These are phyloP conservation scores for Leonotis leonurus DNA, from an alignment of 257 asterid genomes.

Conservation along the genomic window DNA sequence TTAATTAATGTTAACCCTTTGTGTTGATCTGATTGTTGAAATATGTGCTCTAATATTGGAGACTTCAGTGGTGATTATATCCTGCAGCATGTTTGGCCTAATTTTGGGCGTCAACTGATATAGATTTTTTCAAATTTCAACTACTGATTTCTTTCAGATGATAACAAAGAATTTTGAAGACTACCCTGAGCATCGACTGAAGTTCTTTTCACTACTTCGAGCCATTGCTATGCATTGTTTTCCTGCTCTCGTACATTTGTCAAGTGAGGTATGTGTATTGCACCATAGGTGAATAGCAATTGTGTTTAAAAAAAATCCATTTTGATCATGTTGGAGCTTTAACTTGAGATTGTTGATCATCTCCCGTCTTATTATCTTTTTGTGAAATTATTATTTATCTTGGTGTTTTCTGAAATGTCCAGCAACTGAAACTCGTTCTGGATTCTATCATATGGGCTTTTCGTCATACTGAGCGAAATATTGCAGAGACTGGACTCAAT, in stretches of 20 bases:
- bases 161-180: slow-evolving; percentile 94
- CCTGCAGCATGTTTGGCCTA: background rate
- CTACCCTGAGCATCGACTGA: slow-evolving; percentile 97
- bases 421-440: slow-evolving; percentile 96
- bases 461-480: slow-evolving; percentile 96
- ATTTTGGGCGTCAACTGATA: background rate
- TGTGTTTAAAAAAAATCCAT: no score
- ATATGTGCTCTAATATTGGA: background rate
- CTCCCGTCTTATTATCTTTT: background rate
- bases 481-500: slow-evolving; percentile 97
- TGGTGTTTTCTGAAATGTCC: slow-evolving; percentile 21
- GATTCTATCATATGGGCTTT: slow-evolving; percentile 99
- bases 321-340: background rate
- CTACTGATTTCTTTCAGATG: slow-evolving; percentile 49
- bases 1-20: background rate
- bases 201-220: slow-evolving; percentile 86
- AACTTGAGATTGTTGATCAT: background rate
- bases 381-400: slow-evolving; percentile 18
- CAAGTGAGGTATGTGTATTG: slow-evolving; percentile 68
- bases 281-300: slow-evolving; percentile 4
- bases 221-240: slow-evolving; percentile 93
- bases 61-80: background rate
- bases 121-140: background rate
- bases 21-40: background rate
- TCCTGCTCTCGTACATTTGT: slow-evolving; percentile 76